phyloP scores from a whole-genome alignment of 805 yeast genomes.

The Clavispora phyllophila region DNA sequence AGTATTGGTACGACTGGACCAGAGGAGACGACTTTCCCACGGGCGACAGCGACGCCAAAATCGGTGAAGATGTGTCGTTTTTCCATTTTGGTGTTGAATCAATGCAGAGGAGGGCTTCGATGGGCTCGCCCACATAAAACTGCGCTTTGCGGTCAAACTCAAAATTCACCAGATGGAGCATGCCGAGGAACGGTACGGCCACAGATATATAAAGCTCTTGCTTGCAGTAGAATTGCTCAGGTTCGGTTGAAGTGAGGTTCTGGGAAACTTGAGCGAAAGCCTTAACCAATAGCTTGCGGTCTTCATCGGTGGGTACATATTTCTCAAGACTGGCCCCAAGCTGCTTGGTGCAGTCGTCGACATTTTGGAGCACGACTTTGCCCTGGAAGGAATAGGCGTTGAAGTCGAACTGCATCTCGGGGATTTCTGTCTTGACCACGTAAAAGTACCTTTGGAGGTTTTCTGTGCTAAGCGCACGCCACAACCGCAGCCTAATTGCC shows the following conservation, averaged over 20 bases:
- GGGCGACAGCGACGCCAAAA: slow-evolving; percentile 13
- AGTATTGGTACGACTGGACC: slow-evolving; percentile 24
- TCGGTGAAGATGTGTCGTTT: not conserved
- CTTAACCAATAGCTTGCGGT: slow-evolving; percentile 8
- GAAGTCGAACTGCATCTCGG: slow-evolving; percentile 24
- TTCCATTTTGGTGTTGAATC: slow-evolving; percentile 44
- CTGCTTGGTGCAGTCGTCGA: slow-evolving; percentile 11
- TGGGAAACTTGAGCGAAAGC: not conserved
- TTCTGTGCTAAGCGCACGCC: slow-evolving; percentile 1
- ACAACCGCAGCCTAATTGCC: slow-evolving; percentile 8
- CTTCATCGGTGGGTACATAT: slow-evolving; percentile 6
- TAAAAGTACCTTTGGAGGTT: slow-evolving; percentile 16
- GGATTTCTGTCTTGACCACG: slow-evolving; percentile 15
- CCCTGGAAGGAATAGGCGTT: slow-evolving; percentile 24
- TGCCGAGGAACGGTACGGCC: slow-evolving; percentile 55
- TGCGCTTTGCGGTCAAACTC: slow-evolving; percentile 35
- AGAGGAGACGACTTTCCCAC: not conserved
- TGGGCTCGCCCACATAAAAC: slow-evolving; percentile 60
- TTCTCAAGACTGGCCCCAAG: slow-evolving; percentile 11
- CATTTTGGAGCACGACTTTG: slow-evolving; percentile 16
- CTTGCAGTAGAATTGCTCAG: not conserved
- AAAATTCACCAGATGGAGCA: slow-evolving; percentile 55
- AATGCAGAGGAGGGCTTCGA: slow-evolving; percentile 41
- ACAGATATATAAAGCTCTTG: slow-evolving; percentile 46
- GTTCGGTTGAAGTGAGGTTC: not conserved